Evolutionary conservation across 208 protist species (phyloP).

Genomic region (Acanthamoeba rhysodes): DNA sequence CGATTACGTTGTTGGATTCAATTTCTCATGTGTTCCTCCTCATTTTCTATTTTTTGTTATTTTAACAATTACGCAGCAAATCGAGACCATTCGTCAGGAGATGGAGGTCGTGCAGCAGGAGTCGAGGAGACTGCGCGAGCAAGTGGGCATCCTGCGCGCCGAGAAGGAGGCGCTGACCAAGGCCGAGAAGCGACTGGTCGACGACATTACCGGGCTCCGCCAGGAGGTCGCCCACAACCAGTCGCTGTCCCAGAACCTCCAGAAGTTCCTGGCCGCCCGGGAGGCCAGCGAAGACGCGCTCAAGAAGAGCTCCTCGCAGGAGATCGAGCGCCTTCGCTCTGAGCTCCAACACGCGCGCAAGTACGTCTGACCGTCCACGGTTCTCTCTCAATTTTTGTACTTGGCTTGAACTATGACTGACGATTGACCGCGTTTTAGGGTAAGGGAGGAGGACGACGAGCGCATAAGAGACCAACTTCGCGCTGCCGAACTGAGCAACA

Average conservation of each 20-base stretch:
- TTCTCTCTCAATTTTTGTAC: too few relatives aligned
- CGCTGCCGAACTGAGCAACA: not conserved
- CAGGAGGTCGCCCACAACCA: conserved; percentile 16
- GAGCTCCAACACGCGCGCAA: not conserved
- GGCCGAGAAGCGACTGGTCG: not conserved
- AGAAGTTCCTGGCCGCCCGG: conserved; percentile 12
- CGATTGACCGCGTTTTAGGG: not conserved
- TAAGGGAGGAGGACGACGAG: not conserved
- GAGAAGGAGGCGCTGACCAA: conserved; percentile 61
- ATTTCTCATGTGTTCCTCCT: not conserved
- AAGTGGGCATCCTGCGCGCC: conserved; percentile 5
- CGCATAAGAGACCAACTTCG: not conserved
- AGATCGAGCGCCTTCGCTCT: not conserved
- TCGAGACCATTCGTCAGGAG: conserved; percentile 36
- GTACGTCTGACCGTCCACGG: not conserved
- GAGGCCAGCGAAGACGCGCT: conserved; percentile 28
- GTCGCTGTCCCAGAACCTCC: conserved; percentile 29
- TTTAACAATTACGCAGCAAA: not conserved
- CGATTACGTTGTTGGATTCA: not conserved
- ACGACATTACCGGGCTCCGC: not conserved
- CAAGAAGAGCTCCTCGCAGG: not conserved
- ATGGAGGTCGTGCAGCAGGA: not conserved
- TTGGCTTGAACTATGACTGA: not conserved
- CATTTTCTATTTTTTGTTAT: too few relatives aligned
- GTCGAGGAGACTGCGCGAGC: not conserved